Percentiles rank a stretch among this genome's conserved stretches.
These are phyloP conservation scores for Phellopilus nigrolimitatus DNA, from an alignment of 1,284 basidiomycete genomes.

Conservation along the genomic window DNA sequence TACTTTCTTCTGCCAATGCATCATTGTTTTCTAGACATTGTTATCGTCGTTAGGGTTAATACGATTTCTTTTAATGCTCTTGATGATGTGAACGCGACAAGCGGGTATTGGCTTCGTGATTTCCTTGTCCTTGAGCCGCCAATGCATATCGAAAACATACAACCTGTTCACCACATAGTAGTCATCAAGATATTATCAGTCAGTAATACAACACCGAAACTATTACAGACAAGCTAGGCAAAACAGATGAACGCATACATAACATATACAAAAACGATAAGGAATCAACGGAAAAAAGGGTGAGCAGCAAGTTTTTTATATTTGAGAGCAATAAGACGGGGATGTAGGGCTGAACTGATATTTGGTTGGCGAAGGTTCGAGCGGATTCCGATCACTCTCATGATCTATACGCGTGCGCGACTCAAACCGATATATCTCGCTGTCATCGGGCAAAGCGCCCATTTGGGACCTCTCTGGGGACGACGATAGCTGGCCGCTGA, in stretches of 20 bases:
- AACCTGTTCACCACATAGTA: too few relatives aligned
- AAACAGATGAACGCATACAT: not conserved
- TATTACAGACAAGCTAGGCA: not conserved
- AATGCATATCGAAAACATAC: too few relatives aligned
- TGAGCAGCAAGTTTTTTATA: not conserved
- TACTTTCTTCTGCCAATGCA: not conserved
- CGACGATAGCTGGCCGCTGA: slow-evolving; percentile 7
- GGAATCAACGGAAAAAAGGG: not conserved
- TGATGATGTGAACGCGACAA: too few relatives aligned
- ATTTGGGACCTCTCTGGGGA: slow-evolving; percentile 7
- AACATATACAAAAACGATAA: not conserved
- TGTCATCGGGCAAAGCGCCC: slow-evolving; percentile 12
- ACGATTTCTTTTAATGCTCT: too few relatives aligned
- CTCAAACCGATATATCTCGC: slow-evolving; percentile 11
- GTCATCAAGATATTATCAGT: too few relatives aligned
- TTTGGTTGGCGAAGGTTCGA: slow-evolving; percentile 6
- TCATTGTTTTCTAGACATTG: too few relatives aligned
- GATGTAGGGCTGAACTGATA: slow-evolving; percentile 7
- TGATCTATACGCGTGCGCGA: slow-evolving; percentile 1
- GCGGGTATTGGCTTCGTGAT: too few relatives aligned
- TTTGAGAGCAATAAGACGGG: not conserved
- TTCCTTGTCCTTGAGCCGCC: too few relatives aligned
- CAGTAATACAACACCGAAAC: too few relatives aligned
- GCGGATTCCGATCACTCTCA: not conserved
- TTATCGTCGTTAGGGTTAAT: too few relatives aligned